Base-by-base conservation (phyloP, 148 eudicot species). In the Euryodendron excelsum region DNA sequence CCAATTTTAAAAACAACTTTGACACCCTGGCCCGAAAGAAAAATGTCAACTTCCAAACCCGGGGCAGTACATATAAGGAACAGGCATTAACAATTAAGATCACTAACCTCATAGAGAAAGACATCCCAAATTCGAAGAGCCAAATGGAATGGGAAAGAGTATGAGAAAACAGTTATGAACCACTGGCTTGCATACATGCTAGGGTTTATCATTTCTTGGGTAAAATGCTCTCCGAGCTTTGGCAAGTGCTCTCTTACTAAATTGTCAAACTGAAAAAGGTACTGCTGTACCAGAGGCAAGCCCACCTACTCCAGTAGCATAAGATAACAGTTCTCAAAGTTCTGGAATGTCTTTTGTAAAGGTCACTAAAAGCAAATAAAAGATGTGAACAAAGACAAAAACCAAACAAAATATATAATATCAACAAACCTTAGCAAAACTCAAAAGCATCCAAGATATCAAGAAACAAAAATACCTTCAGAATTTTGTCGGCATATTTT, bases 111-210 rank as follows among this genome's bases (percentile, higher is more conserved):
- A 41, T 70, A 81, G 41, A 95, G 96, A 81, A 94, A 95, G 41
- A 95, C 94, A 81, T 95, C 98, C 97, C 97, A 95, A 60, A 95
- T 91, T 68, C 98, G 90, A 82, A 93, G 92, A 77, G 96, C 86
- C 91, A 95, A 85, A 87, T 91, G 94, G 77, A 95, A 95, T 15
- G 98, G 98, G 79, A 95, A 93, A 36, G 98, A 91, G 79, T 92
- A 93, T 1, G 97, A 87, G 79, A 93, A 95, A 60, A 95, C 96
- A 3, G 98, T 95, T 55, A 95, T 92, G 87, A 95, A 95, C 98
- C 98, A 95, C 81, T 95, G 98, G 85, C 98, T 95, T 41, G 91
- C 98, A 71, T 95, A 95, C 98, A 95, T 95, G 88, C 97, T 95
- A 73, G 98, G 98, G 81, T 93, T 95, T 80, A 95, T 90, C 90